Percentiles rank a stretch among this genome's conserved stretches.
Conservation (phyloP, 106 monocot species). For the Apostasia ramifera region DNA sequence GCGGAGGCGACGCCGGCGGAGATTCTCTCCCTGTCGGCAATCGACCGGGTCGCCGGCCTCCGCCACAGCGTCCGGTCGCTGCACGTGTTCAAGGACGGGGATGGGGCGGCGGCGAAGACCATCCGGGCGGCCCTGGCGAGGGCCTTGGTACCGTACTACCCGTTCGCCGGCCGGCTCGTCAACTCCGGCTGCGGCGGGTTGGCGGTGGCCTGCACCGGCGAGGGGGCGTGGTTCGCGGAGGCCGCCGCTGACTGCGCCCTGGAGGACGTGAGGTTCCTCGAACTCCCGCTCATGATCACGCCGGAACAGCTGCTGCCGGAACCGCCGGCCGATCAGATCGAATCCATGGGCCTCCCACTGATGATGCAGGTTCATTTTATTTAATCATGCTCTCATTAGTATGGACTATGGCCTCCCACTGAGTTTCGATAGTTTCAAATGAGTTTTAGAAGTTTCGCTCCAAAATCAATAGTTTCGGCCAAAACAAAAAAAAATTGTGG, state of each 20-base stretch:
- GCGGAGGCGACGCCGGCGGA: constrained; percentile 9
- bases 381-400: too few species aligned
- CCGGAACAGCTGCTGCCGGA: constrained; percentile 23
- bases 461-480: too few species aligned
- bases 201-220: constrained; percentile 25
- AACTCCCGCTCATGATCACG: constrained; percentile 25
- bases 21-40: constrained; percentile 17
- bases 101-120: constrained; percentile 9
- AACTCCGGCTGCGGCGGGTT: constrained; percentile 9
- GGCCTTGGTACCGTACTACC: constrained; percentile 40
- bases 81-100: constrained; percentile 31
- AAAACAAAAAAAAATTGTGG: too few species aligned
- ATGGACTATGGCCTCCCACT: too few species aligned
- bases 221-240: constrained; percentile 46
- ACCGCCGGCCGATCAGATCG: background rate
- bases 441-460: too few species aligned
- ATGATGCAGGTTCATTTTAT: constrained; percentile 25
- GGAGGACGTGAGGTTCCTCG: constrained; percentile 28
- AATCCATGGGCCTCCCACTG: constrained; percentile 10
- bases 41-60: constrained; percentile 33
- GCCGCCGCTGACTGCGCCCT: constrained; percentile 31
- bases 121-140: constrained; percentile 24
- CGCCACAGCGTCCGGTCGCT: constrained; percentile 28
- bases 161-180: constrained; percentile 33
- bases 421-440: too few species aligned